phyloP scores from a whole-genome alignment of 495 filamentous ascomycete species.

The Immersiella caudata region DNA sequence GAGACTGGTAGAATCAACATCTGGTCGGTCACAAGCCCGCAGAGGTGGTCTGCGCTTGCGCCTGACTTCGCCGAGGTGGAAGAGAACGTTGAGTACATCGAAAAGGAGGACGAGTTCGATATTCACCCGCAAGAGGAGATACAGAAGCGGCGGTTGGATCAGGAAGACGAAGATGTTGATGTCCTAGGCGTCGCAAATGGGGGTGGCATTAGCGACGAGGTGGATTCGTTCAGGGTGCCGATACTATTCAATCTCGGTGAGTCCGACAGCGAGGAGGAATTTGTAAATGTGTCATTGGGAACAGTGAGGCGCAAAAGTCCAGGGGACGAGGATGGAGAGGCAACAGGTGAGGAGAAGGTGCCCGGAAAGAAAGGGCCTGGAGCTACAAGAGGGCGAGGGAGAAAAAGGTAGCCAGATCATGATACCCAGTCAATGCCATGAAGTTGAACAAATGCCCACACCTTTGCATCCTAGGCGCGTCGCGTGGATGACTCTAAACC shows the following conservation, averaged over 20 bases:
- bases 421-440: background rate
- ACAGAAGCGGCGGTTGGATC: conserved; percentile 82
- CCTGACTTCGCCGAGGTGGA: conserved; percentile 98
- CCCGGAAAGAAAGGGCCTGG: conserved; percentile 39
- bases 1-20: conserved; percentile 88
- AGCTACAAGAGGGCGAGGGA: conserved; percentile 35
- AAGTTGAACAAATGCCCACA: background rate
- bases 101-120: conserved; percentile 96
- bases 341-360: conserved; percentile 36
- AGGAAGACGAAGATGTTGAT: conserved; percentile 85
- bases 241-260: conserved; percentile 80
- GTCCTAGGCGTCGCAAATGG: conserved; percentile 73
- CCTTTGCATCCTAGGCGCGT: background rate
- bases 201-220: conserved; percentile 60
- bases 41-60: conserved; percentile 94
- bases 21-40: conserved; percentile 89
- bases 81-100: conserved; percentile 95
- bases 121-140: conserved; percentile 95
- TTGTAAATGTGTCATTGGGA: conserved; percentile 79
- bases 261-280: conserved; percentile 80
- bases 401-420: conserved; percentile 23
- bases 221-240: conserved; percentile 78
- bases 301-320: conserved; percentile 76
- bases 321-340: conserved; percentile 49
- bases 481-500: background rate